Evolutionary conservation across 2,329 filamentous ascomycete species (phyloP), one percentile per base, ranked within the genome.

Genomic region (Periconia macrospinosa): DNA sequence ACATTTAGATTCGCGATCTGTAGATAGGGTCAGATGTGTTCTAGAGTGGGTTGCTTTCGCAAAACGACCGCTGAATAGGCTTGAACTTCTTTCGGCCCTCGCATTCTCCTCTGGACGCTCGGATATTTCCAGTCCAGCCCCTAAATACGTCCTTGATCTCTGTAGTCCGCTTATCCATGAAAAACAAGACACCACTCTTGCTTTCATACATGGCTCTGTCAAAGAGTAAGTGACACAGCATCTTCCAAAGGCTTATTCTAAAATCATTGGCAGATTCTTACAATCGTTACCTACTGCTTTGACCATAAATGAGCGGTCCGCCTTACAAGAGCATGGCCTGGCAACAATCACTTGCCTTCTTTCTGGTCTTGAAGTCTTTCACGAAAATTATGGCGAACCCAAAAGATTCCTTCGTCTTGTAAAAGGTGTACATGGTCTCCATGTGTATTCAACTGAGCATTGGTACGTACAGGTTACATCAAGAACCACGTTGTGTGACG

Each of bases 181-280:
- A 33, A 49, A 52, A 18, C 49, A 49, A 11, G 54, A 59, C 41
- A 41, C 50, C n/a, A 56, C 50, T 7, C 19, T 60, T 3, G 35
- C 41, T 1, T 62, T 62, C 19, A 55, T 62, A 43, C 60, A 62
- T 41, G 50, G 53, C 30, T 51, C 60, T 23, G 60, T 60, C 1
- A 57, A 58, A 37, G 56, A 59, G 46, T 57, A 55, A 47, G 50
- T 52, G 6, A 8, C 8, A 47, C 3, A 9, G 3, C n/a, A 14
- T 35, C 33, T 37, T 37, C 5, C 8, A 27, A 27, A 33, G 13
- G 14, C 14, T n/a, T 18, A 11, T 45, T 11, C 44, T 17, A 30
- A 27, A 14, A 40, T 37, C 14, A 3, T 19, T 9, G 5, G 35
- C 15, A 54, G 52, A n/a, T 56, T 52, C 44, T 43, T 57, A 9